These are phyloP conservation scores for Aspergillus leporis DNA, from an alignment of 495 filamentous ascomycete genomes.

Conservation along the genomic window DNA sequence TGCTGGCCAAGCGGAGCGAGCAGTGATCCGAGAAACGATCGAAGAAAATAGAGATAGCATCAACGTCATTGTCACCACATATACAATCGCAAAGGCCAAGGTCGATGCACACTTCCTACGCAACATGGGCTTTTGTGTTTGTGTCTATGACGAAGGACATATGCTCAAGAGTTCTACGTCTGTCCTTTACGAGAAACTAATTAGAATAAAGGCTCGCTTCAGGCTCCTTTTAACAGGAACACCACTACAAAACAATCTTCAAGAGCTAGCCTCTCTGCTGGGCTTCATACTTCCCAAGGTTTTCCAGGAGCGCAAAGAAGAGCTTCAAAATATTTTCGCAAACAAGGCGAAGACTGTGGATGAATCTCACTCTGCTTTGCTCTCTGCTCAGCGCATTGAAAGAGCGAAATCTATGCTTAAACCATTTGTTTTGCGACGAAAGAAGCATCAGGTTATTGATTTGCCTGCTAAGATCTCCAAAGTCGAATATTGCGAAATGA, in stretches of 20 bases:
- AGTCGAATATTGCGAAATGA: slow-evolving; percentile 79
- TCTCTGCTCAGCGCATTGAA: slow-evolving; percentile 81
- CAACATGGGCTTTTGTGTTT: slow-evolving; percentile 60
- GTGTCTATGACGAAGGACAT: slow-evolving; percentile 93
- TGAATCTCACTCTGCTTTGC: slow-evolving; percentile 66
- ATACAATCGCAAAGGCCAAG: slow-evolving; percentile 67
- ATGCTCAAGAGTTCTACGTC: slow-evolving; percentile 84
- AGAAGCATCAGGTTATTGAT: slow-evolving; percentile 93
- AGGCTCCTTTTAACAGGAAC: slow-evolving; percentile 88
- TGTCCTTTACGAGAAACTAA: slow-evolving; percentile 74
- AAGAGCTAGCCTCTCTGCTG: slow-evolving; percentile 84
- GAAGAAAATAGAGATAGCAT: slow-evolving; percentile 60
- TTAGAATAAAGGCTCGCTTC: slow-evolving; percentile 75
- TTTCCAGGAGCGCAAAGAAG: slow-evolving; percentile 71
- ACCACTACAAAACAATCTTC: slow-evolving; percentile 92
- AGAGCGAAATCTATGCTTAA: slow-evolving; percentile 90
- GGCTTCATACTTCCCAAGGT: slow-evolving; percentile 87
- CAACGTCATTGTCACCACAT: slow-evolving; percentile 91
- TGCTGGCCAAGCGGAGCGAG: slow-evolving; percentile 61
- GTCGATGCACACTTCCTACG: slow-evolving; percentile 71
- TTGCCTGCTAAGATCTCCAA: slow-evolving; percentile 78
- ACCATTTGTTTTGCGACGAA: slow-evolving; percentile 88
- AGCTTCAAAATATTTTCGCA: slow-evolving; percentile 80
- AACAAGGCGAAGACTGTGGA: slow-evolving; percentile 85
- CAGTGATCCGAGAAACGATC: slow-evolving; percentile 65